These are phyloP conservation scores for Erodium trifolium DNA, from an alignment of 441 rosid species.

Conservation along the genomic window DNA sequence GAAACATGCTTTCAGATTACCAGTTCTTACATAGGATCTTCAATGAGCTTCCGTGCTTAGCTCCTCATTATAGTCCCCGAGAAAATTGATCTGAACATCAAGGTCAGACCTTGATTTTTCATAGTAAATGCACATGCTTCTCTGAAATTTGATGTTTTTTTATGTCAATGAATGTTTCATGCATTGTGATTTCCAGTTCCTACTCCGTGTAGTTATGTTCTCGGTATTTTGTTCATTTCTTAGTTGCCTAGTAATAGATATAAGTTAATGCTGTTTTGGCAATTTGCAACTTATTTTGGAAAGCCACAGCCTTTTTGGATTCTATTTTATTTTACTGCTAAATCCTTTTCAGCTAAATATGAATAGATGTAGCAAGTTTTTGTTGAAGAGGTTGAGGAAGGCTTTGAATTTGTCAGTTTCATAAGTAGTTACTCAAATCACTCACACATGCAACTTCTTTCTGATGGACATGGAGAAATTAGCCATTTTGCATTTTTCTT, in stretches of 20 bases:
- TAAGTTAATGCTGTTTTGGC: background rate
- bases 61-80: background rate
- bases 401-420: background rate
- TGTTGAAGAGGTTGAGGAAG: background rate
- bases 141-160: background rate
- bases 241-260: background rate
- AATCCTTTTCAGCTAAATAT: background rate
- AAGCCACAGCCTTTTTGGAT: background rate
- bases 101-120: background rate
- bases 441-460: background rate
- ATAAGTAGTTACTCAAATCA: background rate
- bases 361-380: background rate
- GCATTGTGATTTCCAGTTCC: background rate
- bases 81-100: background rate
- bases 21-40: too few species aligned
- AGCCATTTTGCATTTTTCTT: background rate
- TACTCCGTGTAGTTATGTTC: background rate
- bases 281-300: background rate
- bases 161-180: too few species aligned
- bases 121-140: background rate
- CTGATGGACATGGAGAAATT: background rate
- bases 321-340: background rate
- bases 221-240: background rate
- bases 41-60: background rate
- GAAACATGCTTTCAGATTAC: background rate